These are phyloP conservation scores for Juncus effusus DNA, from an alignment of 176 grass and related monocot species.

Conservation along the genomic window DNA sequence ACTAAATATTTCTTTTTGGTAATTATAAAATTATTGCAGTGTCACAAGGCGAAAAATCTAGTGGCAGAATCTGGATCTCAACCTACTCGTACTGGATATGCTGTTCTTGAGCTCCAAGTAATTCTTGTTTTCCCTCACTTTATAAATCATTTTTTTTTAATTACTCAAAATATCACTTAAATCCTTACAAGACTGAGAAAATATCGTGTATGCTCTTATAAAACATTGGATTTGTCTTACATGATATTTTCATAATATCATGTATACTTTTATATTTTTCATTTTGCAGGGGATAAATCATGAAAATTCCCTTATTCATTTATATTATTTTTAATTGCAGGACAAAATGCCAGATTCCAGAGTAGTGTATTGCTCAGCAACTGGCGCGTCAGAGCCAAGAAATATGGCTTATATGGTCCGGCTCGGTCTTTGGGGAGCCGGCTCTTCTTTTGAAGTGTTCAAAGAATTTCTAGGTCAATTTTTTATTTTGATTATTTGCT, in stretches of 20 bases:
- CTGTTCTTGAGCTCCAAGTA: constrained; percentile 96
- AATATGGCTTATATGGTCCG: constrained; percentile 99
- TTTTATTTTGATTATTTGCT: constrained; percentile 4
- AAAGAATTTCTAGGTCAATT: constrained; percentile 70
- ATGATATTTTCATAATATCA: not conserved
- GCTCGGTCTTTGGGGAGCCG: constrained; percentile 90
- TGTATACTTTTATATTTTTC: not conserved
- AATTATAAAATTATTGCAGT: constrained; percentile 50
- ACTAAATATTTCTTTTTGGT: not conserved
- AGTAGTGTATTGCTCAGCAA: constrained; percentile 96
- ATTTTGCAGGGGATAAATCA: not conserved
- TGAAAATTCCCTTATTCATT: constrained; percentile 3
- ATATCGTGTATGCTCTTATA: not conserved
- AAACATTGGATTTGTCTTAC: constrained; percentile 13
- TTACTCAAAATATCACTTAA: too few species aligned
- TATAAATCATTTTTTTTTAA: too few species aligned
- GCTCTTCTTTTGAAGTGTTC: constrained; percentile 78
- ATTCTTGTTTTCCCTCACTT: too few species aligned
- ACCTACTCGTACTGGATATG: constrained; percentile 82
- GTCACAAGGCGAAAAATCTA: constrained; percentile 99
- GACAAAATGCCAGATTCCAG: constrained; percentile 76
- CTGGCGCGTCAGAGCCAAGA: constrained; percentile 95
- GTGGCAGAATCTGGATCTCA: constrained; percentile 90
- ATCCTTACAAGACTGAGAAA: not conserved
- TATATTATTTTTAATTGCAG: constrained; percentile 32